Conservation (phyloP, 768 basidiomycete genomes). For the Gymnopilus dilepis region DNA sequence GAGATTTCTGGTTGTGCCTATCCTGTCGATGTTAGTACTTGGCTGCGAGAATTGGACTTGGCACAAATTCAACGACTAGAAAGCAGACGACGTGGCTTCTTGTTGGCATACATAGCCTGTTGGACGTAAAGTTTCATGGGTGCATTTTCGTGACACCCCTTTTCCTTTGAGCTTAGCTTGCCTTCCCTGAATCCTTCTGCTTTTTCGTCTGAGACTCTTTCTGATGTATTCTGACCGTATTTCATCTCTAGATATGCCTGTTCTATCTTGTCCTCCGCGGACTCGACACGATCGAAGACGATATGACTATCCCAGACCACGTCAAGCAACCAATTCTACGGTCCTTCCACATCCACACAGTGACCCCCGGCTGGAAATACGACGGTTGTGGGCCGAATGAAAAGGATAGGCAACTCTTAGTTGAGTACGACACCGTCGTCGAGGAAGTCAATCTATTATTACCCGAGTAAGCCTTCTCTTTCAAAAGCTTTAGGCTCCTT, state of each 20-base stretch:
- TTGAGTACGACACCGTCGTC: slow-evolving; percentile 82
- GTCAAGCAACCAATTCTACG: slow-evolving; percentile 88
- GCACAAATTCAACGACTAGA: too few relatives aligned
- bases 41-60: too few relatives aligned
- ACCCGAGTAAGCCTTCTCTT: slow-evolving; percentile 54
- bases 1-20: too few relatives aligned
- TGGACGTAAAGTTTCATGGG: too few relatives aligned
- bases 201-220: neutral
- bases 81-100: too few relatives aligned
- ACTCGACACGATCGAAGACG: slow-evolving; percentile 97
- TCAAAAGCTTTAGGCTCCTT: neutral
- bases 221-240: neutral
- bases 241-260: slow-evolving; percentile 72
- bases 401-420: slow-evolving; percentile 84
- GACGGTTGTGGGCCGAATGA: slow-evolving; percentile 82
- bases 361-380: slow-evolving; percentile 88
- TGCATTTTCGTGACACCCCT: neutral
- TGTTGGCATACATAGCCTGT: too few relatives aligned
- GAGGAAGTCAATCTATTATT: slow-evolving; percentile 77
- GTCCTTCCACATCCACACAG: slow-evolving; percentile 78
- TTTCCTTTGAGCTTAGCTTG: neutral
- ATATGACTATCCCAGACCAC: slow-evolving; percentile 91
- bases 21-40: too few relatives aligned
- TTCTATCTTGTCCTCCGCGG: slow-evolving; percentile 95
- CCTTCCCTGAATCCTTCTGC: neutral